Evolutionary conservation across 139 green algal genomes (phyloP).

Genomic region (Eudorina sp.): DNA sequence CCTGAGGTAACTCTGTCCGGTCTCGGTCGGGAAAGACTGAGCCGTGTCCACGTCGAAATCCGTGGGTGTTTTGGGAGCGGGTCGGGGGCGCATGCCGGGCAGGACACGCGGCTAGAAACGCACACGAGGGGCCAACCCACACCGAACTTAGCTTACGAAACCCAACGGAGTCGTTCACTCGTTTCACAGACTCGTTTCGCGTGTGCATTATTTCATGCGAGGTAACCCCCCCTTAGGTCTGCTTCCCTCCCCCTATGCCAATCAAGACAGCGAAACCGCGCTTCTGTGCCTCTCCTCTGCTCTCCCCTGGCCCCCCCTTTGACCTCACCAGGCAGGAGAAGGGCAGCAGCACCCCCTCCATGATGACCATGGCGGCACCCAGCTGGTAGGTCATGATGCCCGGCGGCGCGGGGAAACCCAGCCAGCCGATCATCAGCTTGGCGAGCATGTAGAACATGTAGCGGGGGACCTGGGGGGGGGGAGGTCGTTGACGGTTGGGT

Average conservation of each 20-base stretch:
- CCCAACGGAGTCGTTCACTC: neutral
- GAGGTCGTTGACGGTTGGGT: neutral
- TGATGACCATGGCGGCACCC: constrained; percentile 25
- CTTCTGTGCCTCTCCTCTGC: neutral
- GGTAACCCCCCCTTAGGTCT: too few relatives aligned
- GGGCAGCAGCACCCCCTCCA: constrained; percentile 41
- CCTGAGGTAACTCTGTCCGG: too few relatives aligned
- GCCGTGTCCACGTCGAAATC: too few relatives aligned
- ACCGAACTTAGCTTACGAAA: neutral
- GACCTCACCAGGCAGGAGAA: neutral
- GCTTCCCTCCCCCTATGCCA: neutral
- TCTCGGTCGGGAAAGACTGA: too few relatives aligned
- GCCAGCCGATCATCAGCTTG: constrained; percentile 34
- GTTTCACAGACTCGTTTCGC: neutral
- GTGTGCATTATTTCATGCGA: neutral
- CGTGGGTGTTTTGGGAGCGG: too few relatives aligned
- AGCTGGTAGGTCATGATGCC: constrained; percentile 21
- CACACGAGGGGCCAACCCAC: too few relatives aligned
- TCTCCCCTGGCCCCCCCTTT: neutral
- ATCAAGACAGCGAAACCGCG: too few relatives aligned
- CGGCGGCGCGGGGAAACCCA: constrained; percentile 19
- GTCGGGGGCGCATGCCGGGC: too few relatives aligned
- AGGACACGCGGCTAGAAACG: too few relatives aligned
- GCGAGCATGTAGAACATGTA: constrained; percentile 18
- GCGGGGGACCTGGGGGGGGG: constrained; percentile 14